phyloP scores from a whole-genome alignment of 2,329 filamentous ascomycete genomes.

The Pseudogymnoascus sp. region DNA sequence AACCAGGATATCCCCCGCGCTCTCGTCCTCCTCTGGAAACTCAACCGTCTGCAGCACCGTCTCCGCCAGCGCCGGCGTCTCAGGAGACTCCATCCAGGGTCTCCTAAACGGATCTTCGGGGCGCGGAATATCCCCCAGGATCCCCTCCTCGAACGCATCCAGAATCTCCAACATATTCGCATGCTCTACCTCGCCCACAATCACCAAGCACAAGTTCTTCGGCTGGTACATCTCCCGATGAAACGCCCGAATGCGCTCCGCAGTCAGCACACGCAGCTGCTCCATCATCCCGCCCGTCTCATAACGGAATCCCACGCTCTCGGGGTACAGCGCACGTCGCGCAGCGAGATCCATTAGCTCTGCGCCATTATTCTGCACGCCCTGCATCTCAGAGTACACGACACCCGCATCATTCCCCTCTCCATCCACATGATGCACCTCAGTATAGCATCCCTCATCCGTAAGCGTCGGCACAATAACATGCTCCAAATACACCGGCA shows the following conservation, averaged over 20 bases:
- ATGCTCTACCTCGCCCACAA: conserved; percentile 89
- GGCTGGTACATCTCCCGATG: conserved; percentile 97
- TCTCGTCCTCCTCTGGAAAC: conserved; percentile 95
- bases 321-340: conserved; percentile 73
- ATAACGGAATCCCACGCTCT: conserved; percentile 86
- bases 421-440: conserved; percentile 93
- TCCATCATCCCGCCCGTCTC: conserved; percentile 99
- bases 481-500: conserved; percentile 94
- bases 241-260: conserved; percentile 87
- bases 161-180: conserved; percentile 70
- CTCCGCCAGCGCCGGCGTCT: conserved; percentile 62
- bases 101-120: conserved; percentile 59
- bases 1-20: conserved; percentile 77
- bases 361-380: conserved; percentile 71
- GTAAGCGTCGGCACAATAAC: conserved; percentile 85
- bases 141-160: conserved; percentile 80
- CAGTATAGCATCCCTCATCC: conserved; percentile 86
- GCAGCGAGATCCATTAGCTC: conserved; percentile 85
- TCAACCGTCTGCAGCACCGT: conserved; percentile 71
- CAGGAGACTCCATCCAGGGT: conserved; percentile 85
- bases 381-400: conserved; percentile 99
- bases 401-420: conserved; percentile 92
- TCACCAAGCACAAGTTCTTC: conserved; percentile 82
- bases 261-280: conserved; percentile 73
- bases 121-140: conserved; percentile 72